These are phyloP conservation scores for Fusarium euwallaceae DNA, from an alignment of 2,329 filamentous ascomycete species.

Conservation along the genomic window DNA sequence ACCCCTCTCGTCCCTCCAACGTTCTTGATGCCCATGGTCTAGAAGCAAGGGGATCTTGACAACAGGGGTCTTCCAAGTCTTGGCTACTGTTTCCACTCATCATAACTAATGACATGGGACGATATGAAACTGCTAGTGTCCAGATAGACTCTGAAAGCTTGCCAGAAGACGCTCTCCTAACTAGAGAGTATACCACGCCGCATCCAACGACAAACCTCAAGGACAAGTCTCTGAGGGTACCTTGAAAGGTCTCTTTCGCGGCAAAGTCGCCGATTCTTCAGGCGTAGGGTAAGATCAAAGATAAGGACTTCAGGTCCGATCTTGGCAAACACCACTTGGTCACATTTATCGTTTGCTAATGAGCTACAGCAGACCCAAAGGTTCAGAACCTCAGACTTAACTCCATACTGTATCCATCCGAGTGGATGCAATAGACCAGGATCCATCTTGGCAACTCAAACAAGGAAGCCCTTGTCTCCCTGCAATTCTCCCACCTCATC, in stretches of 20 bases:
- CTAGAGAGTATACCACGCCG: no score
- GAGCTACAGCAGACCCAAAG: neutral
- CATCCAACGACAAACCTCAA: no score
- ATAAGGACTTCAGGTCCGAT: no score
- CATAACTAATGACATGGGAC: no score
- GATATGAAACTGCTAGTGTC: neutral
- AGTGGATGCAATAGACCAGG: neutral
- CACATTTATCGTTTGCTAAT: no score
- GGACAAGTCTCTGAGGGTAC: no score
- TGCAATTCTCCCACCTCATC: neutral
- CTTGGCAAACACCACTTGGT: no score
- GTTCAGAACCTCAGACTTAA: neutral
- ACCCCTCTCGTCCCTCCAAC: neutral
- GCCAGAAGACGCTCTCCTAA: neutral
- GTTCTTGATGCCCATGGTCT: neutral
- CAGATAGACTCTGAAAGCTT: neutral
- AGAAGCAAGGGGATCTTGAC: neutral
- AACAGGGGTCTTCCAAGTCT: neutral
- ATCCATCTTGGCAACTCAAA: neutral
- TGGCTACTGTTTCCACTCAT: no score
- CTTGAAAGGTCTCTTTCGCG: no score
- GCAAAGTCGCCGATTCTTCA: no score
- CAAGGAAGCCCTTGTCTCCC: neutral
- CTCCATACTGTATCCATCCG: neutral
- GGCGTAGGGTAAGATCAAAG: no score